A percentile compares a stretch with the other conserved stretches of the same genome.
phyloP scores from a whole-genome alignment of 2,329 filamentous ascomycete genomes.

The Fusarium tupiense region DNA sequence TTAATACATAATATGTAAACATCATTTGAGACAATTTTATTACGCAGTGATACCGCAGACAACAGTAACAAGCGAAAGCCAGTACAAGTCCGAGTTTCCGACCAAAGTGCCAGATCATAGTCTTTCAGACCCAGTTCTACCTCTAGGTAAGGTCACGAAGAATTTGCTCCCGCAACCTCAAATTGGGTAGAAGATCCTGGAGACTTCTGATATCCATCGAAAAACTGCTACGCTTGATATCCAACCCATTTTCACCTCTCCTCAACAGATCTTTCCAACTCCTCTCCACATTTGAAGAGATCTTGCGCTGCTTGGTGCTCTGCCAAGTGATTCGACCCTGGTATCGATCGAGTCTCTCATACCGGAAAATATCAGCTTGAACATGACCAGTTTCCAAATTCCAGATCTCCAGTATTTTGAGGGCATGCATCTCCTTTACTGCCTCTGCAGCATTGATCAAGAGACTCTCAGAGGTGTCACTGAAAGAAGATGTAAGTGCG shows the following conservation, averaged over 20 bases:
- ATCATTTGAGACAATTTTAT: neutral
- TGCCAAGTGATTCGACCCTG: neutral
- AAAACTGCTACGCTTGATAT: neutral
- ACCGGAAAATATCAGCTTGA: neutral
- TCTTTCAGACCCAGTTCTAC: too few relatives aligned
- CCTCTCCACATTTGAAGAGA: neutral
- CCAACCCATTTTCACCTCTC: rapidly evolving
- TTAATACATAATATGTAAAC: neutral
- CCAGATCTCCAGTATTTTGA: neutral
- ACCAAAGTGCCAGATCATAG: rapidly evolving
- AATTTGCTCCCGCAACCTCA: neutral
- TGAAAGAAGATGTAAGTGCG: neutral
- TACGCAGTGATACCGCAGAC: rapidly evolving
- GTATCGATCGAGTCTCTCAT: neutral
- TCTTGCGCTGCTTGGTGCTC: neutral
- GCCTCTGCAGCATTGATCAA: neutral
- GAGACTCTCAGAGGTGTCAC: neutral
- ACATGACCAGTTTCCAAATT: neutral
- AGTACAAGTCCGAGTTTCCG: rapidly evolving
- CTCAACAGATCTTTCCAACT: neutral
- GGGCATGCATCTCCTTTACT: too few relatives aligned
- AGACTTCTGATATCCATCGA: neutral
- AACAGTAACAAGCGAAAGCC: neutral
- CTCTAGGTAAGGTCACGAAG: neutral
- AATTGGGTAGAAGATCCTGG: neutral